phyloP scores from a whole-genome alignment of 495 filamentous ascomycete genomes.

The Echria macrotheca region DNA sequence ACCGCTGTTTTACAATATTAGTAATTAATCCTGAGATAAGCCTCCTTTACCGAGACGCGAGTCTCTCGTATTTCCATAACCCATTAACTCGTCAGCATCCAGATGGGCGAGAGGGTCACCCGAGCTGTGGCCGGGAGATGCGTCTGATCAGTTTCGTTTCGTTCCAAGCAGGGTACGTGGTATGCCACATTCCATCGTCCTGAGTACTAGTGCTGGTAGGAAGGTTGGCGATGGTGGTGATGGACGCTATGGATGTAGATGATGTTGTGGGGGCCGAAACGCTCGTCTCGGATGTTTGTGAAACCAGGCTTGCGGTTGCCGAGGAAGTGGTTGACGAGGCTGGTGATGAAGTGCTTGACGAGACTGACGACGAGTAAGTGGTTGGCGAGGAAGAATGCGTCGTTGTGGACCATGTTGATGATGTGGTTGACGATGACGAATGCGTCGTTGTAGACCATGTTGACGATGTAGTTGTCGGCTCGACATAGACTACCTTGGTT shows the following conservation, averaged over 20 bases:
- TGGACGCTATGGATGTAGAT: not conserved
- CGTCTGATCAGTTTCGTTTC: slow-evolving; percentile 21
- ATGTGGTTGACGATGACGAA: not conserved
- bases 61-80: no score
- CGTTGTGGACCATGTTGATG: slow-evolving; percentile 5
- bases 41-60: no score
- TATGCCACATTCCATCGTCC: slow-evolving; percentile 35
- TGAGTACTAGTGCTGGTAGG: slow-evolving; percentile 18
- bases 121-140: slow-evolving; percentile 10
- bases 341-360: not conserved
- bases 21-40: no score
- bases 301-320: not conserved
- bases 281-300: slow-evolving; percentile 8
- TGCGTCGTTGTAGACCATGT: not conserved
- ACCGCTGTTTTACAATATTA: slow-evolving; percentile 6
- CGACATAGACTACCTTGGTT: slow-evolving; percentile 6
- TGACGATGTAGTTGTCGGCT: slow-evolving; percentile 1
- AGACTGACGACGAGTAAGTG: slow-evolving; percentile 1
- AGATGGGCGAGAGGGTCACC: not conserved
- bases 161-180: slow-evolving; percentile 37
- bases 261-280: not conserved
- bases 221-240: slow-evolving; percentile 11
- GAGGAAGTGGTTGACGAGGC: not conserved
- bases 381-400: slow-evolving; percentile 2
- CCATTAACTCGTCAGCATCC: not conserved